Evolutionary conservation across 2,329 filamentous ascomycete genomes (phyloP).

Genomic region (Colletotrichum tabaci): DNA sequence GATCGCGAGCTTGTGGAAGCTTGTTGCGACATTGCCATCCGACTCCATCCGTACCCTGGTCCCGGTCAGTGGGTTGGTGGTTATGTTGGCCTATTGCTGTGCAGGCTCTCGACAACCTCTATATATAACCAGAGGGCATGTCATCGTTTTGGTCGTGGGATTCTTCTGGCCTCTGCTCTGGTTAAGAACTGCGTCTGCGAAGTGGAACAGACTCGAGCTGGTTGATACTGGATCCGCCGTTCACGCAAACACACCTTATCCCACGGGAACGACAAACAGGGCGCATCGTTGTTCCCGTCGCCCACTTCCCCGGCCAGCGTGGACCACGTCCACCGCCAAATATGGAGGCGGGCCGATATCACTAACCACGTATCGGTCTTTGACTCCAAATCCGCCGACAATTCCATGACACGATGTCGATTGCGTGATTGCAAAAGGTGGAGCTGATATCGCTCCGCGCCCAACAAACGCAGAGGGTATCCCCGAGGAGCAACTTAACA

Average conservation of each 20-base stretch:
- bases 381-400: neutral
- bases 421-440: conserved; percentile 12
- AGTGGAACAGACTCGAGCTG: neutral
- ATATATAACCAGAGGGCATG: neutral
- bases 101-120: neutral
- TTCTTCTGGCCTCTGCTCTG: neutral
- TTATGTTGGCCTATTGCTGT: neutral
- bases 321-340: neutral
- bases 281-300: neutral
- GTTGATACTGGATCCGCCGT: too few relatives aligned
- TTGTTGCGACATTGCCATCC: conserved; percentile 37
- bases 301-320: conserved; percentile 12
- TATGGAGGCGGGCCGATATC: conserved; percentile 9
- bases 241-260: neutral
- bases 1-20: conserved; percentile 39
- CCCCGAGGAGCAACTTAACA: too few relatives aligned
- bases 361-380: neutral
- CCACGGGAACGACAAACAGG: neutral
- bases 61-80: neutral
- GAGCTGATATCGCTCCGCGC: neutral
- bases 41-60: conserved; percentile 8
- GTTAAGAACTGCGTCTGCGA: neutral
- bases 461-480: neutral
- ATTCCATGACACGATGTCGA: neutral
- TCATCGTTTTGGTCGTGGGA: too few relatives aligned